These are phyloP conservation scores for Cordyceps tenuipes DNA, from an alignment of 2,329 filamentous ascomycete species.

Conservation along the genomic window DNA sequence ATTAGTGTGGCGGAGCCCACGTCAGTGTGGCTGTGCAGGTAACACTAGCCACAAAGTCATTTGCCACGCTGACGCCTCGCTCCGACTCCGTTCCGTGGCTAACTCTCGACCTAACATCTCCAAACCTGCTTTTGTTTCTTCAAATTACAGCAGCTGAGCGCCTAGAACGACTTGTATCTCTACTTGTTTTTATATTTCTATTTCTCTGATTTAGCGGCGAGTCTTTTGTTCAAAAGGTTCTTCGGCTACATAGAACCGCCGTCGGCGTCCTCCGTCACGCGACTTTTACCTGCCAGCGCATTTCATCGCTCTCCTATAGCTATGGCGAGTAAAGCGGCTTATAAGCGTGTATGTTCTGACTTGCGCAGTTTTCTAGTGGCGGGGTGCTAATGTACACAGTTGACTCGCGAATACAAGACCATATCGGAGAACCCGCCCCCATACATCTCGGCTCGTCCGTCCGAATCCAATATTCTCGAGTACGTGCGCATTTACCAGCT, in stretches of 20 bases:
- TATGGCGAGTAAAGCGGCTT: constrained; percentile 66
- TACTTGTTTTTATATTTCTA: neutral
- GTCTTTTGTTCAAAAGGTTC: neutral
- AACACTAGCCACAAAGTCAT: constrained; percentile 3
- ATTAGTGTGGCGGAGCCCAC: constrained; percentile 6
- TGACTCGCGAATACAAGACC: constrained; percentile 55
- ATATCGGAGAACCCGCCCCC: constrained; percentile 70
- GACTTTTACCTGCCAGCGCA: constrained; percentile 6
- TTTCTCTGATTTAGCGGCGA: neutral
- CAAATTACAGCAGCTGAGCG: neutral
- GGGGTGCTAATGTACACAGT: constrained; percentile 30
- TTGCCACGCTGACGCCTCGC: constrained; percentile 10
- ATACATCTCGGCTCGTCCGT: constrained; percentile 82
- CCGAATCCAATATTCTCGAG: constrained; percentile 87
- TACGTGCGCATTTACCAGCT: constrained; percentile 30
- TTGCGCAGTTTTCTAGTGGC: neutral
- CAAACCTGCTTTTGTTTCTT: neutral
- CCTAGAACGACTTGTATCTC: neutral
- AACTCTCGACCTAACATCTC: neutral
- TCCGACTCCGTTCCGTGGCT: neutral
- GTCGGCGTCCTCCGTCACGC: constrained; percentile 2
- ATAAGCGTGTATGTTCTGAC: constrained; percentile 52
- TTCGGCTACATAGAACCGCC: neutral
- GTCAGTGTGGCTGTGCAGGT: constrained; percentile 7
- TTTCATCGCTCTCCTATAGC: constrained; percentile 8